phyloP scores from a whole-genome alignment of 1,284 basidiomycete species.

The Boletus semigastroideus region DNA sequence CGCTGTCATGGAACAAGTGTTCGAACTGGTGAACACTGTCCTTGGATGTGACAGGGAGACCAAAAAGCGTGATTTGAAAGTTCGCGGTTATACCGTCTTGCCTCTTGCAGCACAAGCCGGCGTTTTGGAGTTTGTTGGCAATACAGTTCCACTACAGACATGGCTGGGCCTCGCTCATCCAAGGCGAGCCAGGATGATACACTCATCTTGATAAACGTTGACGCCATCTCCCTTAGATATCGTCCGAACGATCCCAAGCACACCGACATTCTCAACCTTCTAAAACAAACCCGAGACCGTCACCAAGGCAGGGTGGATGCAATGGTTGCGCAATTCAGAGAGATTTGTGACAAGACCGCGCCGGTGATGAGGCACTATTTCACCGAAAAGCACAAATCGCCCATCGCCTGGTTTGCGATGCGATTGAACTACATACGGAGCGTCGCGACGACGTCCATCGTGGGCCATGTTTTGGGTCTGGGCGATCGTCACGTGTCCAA shows the following conservation, averaged over 20 bases:
- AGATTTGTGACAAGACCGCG: constrained; percentile 58
- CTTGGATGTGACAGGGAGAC: constrained; percentile 77
- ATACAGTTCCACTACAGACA: constrained; percentile 67
- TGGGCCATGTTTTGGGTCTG: constrained; percentile 90
- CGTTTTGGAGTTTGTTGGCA: constrained; percentile 87
- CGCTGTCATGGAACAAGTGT: constrained; percentile 99
- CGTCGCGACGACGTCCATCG: constrained; percentile 91
- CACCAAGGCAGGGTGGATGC: constrained; percentile 31
- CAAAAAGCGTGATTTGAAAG: constrained; percentile 66
- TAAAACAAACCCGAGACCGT: constrained; percentile 33
- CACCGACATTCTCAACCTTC: constrained; percentile 17
- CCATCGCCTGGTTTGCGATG: constrained; percentile 93
- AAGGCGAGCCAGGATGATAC: constrained; percentile 41
- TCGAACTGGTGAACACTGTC: constrained; percentile 84
- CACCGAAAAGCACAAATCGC: constrained; percentile 83
- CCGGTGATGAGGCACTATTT: constrained; percentile 97
- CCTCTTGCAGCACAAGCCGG: constrained; percentile 84
- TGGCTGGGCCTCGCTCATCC: constrained; percentile 68
- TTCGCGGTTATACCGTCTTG: constrained; percentile 88
- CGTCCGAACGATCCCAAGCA: constrained; percentile 37
- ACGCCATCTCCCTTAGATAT: constrained; percentile 36
- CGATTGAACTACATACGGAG: constrained; percentile 88
- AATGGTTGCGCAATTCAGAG: constrained; percentile 49
- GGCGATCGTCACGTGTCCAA: constrained; percentile 94
- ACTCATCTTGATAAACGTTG: constrained; percentile 18